Conservation (phyloP, 768 basidiomycete genomes). For the Lactarius vividus region DNA sequence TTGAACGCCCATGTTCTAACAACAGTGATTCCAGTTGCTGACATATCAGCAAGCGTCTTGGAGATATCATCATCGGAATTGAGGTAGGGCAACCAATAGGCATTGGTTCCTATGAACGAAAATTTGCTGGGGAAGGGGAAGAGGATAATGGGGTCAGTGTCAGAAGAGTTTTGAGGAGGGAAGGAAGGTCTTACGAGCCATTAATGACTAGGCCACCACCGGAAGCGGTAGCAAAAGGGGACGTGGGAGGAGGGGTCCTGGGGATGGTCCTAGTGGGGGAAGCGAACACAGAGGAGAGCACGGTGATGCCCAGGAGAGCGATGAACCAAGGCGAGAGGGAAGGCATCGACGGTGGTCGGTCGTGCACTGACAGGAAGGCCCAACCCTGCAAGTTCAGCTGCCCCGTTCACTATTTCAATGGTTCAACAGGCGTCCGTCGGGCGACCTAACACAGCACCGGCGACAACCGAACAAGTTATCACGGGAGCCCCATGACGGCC, state of each 20-base stretch:
- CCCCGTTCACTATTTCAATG: neutral
- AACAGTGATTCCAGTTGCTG: slow-evolving; percentile 52
- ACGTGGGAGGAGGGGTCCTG: neutral
- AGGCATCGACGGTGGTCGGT: slow-evolving; percentile 15
- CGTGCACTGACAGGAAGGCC: neutral
- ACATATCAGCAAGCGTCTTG: slow-evolving; percentile 55
- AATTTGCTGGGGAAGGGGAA: slow-evolving; percentile 29
- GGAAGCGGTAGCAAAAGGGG: slow-evolving; percentile 12
- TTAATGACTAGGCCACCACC: slow-evolving; percentile 2
- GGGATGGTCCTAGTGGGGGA: slow-evolving; percentile 5
- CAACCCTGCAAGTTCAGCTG: neutral
- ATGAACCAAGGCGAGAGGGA: slow-evolving; percentile 7
- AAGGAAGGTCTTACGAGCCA: slow-evolving; percentile 15
- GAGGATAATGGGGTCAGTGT: neutral
- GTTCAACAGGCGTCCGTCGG: neutral
- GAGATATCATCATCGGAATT: slow-evolving; percentile 57
- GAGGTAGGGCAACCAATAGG: slow-evolving; percentile 61
- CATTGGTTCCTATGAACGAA: slow-evolving; percentile 54
- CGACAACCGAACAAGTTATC: neutral
- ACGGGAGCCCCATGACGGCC: neutral
- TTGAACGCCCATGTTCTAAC: slow-evolving; percentile 74
- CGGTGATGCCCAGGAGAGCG: slow-evolving; percentile 1
- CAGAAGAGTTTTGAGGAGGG: neutral
- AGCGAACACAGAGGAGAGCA: slow-evolving; percentile 1
- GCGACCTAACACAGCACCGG: neutral